Percentiles rank a stretch among this genome's conserved stretches.
These are phyloP conservation scores for Petasospora fabianii DNA, from an alignment of 1,139 yeast species.

Conservation along the genomic window DNA sequence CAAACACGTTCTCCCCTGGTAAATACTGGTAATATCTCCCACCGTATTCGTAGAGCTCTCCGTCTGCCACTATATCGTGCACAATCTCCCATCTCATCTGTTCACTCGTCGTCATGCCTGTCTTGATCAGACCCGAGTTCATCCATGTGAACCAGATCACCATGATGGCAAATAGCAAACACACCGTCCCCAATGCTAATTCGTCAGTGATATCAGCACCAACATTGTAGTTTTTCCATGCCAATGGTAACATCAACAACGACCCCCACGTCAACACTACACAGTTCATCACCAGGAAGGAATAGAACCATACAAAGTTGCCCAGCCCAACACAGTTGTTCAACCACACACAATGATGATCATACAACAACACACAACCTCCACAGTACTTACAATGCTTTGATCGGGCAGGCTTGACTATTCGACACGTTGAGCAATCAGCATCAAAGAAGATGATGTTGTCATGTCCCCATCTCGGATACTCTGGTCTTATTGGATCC, in stretches of 20 bases:
- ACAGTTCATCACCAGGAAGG: slow-evolving; percentile 55
- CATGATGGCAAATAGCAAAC: slow-evolving; percentile 50
- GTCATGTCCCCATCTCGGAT: slow-evolving; percentile 16
- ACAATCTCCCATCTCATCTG: slow-evolving; percentile 78
- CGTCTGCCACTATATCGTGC: slow-evolving; percentile 54
- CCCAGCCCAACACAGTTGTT: slow-evolving; percentile 75
- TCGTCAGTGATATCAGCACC: slow-evolving; percentile 11
- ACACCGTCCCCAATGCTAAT: slow-evolving; percentile 36
- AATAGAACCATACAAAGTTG: slow-evolving; percentile 67
- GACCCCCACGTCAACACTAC: slow-evolving; percentile 62
- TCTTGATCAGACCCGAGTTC: slow-evolving; percentile 59
- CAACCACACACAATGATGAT: slow-evolving; percentile 86
- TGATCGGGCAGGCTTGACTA: slow-evolving; percentile 79
- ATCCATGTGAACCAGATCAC: slow-evolving; percentile 54
- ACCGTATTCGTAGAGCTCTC: slow-evolving; percentile 35
- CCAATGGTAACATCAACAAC: slow-evolving; percentile 12
- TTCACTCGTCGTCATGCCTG: slow-evolving; percentile 93
- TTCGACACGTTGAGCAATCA: slow-evolving; percentile 53
- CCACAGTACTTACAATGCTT: slow-evolving; percentile 82
- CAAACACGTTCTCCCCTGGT: slow-evolving; percentile 20
- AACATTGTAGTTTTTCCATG: slow-evolving; percentile 18
- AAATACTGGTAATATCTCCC: slow-evolving; percentile 18
- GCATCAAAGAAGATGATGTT: slow-evolving; percentile 20
- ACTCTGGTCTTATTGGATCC: slow-evolving; percentile 15
- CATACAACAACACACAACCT: slow-evolving; percentile 63